A percentile compares a stretch with the other conserved stretches of the same genome.
These are phyloP conservation scores for Russula compacta DNA, from an alignment of 768 basidiomycete species.

Conservation along the genomic window DNA sequence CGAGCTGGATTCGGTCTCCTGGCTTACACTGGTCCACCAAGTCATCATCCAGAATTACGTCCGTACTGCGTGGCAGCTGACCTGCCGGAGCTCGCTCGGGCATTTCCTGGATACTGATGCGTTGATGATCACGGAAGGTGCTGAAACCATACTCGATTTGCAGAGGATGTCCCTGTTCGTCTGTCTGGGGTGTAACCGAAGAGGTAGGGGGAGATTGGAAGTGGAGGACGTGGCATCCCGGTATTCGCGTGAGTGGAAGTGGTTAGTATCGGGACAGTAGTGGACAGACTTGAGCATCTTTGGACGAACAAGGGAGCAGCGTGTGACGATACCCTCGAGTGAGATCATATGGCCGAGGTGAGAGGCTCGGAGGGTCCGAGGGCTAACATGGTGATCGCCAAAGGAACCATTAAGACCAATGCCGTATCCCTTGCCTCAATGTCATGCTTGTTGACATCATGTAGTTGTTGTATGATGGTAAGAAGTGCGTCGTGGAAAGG, in stretches of 20 bases:
- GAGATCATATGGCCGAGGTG: slow-evolving; percentile 96
- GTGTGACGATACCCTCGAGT: slow-evolving; percentile 94
- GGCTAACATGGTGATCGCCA: slow-evolving; percentile 96
- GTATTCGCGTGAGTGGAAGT: slow-evolving; percentile 83
- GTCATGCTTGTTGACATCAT: slow-evolving; percentile 74
- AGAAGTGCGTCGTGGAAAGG: slow-evolving; percentile 82
- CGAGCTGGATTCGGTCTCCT: slow-evolving; percentile 93
- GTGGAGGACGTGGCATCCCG: slow-evolving; percentile 87
- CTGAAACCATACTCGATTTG: slow-evolving; percentile 90
- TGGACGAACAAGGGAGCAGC: slow-evolving; percentile 95
- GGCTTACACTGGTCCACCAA: slow-evolving; percentile 97
- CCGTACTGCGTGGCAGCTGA: slow-evolving; percentile 91
- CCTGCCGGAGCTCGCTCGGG: slow-evolving; percentile 97
- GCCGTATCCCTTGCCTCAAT: slow-evolving; percentile 70
- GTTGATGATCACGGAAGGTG: slow-evolving; percentile 92
- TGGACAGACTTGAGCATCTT: slow-evolving; percentile 98
- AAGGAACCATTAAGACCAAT: slow-evolving; percentile 94
- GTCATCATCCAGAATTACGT: slow-evolving; percentile 93
- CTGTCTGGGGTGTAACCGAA: slow-evolving; percentile 80
- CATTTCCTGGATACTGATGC: slow-evolving; percentile 99
- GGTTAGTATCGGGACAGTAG: slow-evolving; percentile 79
- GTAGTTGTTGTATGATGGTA: slow-evolving; percentile 62
- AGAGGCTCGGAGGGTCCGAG: slow-evolving; percentile 77
- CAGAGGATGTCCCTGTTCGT: slow-evolving; percentile 80
- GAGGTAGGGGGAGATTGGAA: slow-evolving; percentile 81